Conservation (phyloP, 306 rosid species). For the Lathyrus aphaca region DNA sequence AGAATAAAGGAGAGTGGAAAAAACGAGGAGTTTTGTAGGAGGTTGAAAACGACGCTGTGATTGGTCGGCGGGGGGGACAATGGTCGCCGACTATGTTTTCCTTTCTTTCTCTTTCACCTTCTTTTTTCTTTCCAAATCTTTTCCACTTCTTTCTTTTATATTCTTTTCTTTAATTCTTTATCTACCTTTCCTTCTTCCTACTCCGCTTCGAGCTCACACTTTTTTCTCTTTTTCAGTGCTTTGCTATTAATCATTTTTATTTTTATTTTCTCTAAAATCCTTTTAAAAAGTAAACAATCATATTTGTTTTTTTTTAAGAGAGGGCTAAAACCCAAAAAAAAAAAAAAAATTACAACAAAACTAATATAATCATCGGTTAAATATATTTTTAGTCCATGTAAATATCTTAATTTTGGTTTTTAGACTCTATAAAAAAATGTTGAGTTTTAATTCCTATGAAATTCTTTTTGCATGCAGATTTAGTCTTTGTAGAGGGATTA, state of each 20-base stretch:
- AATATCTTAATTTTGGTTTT: no score
- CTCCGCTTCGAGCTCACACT: conserved; percentile 16
- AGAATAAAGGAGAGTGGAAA: conserved; percentile 26
- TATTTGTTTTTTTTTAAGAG: no score
- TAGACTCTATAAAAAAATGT: no score
- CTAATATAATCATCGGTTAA: no score
- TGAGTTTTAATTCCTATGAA: no score
- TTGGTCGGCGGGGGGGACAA: conserved; percentile 76
- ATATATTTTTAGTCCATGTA: no score
- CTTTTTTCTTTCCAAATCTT: neutral
- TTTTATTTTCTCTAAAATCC: neutral
- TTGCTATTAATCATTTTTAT: neutral
- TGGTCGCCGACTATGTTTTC: conserved; percentile 66
- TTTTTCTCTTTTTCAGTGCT: neutral
- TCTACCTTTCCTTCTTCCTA: neutral
- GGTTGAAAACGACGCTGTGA: conserved; percentile 57
- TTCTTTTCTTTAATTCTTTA: neutral
- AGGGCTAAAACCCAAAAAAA: no score
- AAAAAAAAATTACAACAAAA: no score
- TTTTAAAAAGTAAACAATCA: no score
- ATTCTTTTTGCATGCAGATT: no score
- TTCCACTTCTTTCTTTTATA: neutral
- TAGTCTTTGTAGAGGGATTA: no score
- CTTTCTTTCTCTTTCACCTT: conserved; percentile 36
- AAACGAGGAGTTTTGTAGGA: neutral